Evolutionary conservation across 208 protist species (phyloP).

Genomic region (Herpetomonas tarakana): DNA sequence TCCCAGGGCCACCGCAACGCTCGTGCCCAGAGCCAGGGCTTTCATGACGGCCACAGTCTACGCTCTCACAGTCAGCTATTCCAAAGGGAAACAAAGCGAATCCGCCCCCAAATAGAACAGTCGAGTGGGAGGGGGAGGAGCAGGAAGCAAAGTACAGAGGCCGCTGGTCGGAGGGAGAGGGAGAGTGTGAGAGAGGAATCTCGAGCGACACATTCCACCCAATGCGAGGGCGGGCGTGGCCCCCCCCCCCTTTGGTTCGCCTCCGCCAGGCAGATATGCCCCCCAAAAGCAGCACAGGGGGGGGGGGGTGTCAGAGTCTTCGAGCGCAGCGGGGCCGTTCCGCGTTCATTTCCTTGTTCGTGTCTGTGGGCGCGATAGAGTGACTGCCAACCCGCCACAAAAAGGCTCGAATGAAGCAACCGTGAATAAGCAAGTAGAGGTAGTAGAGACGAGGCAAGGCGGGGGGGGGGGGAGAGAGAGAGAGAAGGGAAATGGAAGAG

Average conservation of each 20-base stretch:
- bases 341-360: too few species aligned
- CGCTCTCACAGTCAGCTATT: too few species aligned
- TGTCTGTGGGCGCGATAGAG: too few species aligned
- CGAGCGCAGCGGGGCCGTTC: too few species aligned
- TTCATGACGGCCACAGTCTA: too few species aligned
- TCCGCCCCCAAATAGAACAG: neutral
- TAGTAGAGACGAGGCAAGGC: neutral
- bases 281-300: too few species aligned
- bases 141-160: constrained; percentile 10
- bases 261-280: too few species aligned
- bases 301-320: too few species aligned
- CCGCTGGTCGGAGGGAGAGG: neutral
- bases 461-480: neutral
- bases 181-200: constrained; percentile 5
- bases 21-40: constrained; percentile 11
- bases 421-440: neutral
- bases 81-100: too few species aligned
- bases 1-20: constrained; percentile 37
- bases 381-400: constrained; percentile 3
- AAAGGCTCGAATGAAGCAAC: constrained; percentile 5
- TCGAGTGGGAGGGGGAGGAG: constrained; percentile 5
- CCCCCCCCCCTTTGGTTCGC: too few species aligned
- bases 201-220: too few species aligned
- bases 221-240: too few species aligned
- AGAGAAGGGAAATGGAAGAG: neutral